Percentiles rank a stretch among this genome's conserved stretches.
Evolutionary conservation across 257 asterid genomes (phyloP).

Genomic region (Solanum bulbocastanum): DNA sequence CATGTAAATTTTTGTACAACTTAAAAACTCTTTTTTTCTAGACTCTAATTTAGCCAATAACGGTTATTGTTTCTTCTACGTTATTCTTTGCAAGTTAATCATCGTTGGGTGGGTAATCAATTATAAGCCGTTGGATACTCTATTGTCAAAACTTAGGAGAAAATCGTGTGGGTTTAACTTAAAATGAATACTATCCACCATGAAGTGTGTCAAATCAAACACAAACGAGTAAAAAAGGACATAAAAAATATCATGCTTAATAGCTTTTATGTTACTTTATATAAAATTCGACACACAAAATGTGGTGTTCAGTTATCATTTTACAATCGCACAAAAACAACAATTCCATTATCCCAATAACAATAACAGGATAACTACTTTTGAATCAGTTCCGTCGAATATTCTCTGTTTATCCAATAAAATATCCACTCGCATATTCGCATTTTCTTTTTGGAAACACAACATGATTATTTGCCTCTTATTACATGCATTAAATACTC

Average conservation of each 20-base stretch:
- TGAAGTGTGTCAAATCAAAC: neutral
- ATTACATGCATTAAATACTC: neutral
- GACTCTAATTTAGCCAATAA: neutral
- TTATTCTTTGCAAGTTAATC: neutral
- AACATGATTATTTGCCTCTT: neutral
- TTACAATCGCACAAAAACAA: neutral
- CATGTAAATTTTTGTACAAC: neutral
- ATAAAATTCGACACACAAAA: neutral
- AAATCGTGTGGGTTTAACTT: neutral
- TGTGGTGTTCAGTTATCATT: neutral
- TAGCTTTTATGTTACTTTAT: neutral
- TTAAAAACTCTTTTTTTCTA: neutral
- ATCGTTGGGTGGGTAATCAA: neutral
- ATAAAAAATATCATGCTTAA: neutral
- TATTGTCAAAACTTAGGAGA: neutral
- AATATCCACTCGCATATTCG: conserved; percentile 10
- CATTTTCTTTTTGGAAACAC: neutral
- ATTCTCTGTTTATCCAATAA: neutral
- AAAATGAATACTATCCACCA: too few species aligned
- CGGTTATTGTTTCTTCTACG: neutral
- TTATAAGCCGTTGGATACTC: neutral
- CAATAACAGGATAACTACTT: neutral
- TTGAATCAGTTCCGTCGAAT: neutral
- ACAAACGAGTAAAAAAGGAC: neutral
- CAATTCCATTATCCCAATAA: neutral